Conservation (phyloP, 441 rosid species). For the Adansonia gregorii region DNA sequence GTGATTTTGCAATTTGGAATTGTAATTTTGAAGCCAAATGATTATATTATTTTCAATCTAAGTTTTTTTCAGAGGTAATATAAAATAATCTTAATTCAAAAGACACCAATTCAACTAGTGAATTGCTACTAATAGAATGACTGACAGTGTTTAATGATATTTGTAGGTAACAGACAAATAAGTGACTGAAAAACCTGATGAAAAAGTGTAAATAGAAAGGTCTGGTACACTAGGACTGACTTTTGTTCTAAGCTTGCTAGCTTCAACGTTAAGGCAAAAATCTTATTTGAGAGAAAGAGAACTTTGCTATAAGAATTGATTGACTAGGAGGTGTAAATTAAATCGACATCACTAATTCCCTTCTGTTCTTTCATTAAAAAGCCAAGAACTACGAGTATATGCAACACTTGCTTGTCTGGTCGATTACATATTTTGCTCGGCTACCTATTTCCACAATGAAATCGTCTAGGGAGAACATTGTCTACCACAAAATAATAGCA, state of each 20-base stretch:
- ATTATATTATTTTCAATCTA: too few species aligned
- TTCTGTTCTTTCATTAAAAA: not conserved
- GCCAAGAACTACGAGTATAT: not conserved
- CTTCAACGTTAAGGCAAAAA: slow-evolving; percentile 17
- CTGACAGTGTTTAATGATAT: too few species aligned
- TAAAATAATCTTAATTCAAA: too few species aligned
- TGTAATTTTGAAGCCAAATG: too few species aligned
- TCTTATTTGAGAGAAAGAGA: too few species aligned
- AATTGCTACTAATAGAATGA: too few species aligned
- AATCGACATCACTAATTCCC: not conserved
- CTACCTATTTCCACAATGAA: not conserved
- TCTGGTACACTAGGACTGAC: not conserved
- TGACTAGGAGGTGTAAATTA: not conserved
- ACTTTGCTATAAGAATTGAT: not conserved
- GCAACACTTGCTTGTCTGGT: not conserved
- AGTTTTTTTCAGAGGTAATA: too few species aligned
- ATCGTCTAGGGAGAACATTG: not conserved
- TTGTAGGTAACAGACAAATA: too few species aligned
- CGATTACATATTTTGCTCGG: not conserved
- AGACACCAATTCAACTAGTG: too few species aligned
- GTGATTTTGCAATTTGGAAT: too few species aligned
- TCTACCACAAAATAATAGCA: not conserved
- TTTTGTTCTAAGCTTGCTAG: not conserved
- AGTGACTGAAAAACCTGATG: too few species aligned
- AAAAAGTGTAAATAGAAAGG: not conserved